phyloP scores from a whole-genome alignment of 1,284 basidiomycete genomes.

The Ceratobasidium sp. region DNA sequence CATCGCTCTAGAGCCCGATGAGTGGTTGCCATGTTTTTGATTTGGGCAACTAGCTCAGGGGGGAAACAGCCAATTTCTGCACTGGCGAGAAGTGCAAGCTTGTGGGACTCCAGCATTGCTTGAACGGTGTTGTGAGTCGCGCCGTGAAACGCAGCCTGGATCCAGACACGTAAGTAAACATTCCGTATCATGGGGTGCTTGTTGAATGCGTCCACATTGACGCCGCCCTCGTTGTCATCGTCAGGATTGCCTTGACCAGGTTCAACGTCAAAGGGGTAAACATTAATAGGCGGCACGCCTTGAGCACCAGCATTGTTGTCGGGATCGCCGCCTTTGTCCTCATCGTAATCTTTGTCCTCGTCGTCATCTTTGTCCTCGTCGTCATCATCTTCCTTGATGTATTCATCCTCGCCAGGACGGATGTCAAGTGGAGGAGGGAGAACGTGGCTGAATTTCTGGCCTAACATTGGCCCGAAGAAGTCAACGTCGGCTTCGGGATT shows the following conservation, averaged over 20 bases:
- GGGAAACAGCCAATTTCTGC: background rate
- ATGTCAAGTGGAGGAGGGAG: background rate
- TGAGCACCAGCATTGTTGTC: too few relatives aligned
- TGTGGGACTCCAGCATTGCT: background rate
- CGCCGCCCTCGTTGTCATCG: background rate
- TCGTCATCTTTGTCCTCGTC: background rate
- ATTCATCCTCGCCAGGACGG: background rate
- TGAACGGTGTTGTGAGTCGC: background rate
- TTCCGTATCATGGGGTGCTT: background rate
- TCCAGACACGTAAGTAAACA: slow-evolving; percentile 5
- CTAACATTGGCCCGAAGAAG: too few relatives aligned
- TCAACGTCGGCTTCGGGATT: too few relatives aligned
- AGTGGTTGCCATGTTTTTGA: background rate
- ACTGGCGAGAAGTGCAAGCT: background rate
- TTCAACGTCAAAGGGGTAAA: too few relatives aligned
- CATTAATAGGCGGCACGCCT: too few relatives aligned
- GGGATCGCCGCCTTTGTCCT: background rate
- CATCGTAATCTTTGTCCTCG: background rate
- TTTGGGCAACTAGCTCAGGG: background rate
- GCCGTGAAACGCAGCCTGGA: background rate
- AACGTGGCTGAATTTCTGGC: background rate
- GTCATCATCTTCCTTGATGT: background rate
- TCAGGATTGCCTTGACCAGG: too few relatives aligned
- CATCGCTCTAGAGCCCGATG: slow-evolving; percentile 4
- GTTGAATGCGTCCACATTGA: background rate